These are phyloP conservation scores for Didymella arachidicola DNA, from an alignment of 2,329 filamentous ascomycete species.

Conservation along the genomic window DNA sequence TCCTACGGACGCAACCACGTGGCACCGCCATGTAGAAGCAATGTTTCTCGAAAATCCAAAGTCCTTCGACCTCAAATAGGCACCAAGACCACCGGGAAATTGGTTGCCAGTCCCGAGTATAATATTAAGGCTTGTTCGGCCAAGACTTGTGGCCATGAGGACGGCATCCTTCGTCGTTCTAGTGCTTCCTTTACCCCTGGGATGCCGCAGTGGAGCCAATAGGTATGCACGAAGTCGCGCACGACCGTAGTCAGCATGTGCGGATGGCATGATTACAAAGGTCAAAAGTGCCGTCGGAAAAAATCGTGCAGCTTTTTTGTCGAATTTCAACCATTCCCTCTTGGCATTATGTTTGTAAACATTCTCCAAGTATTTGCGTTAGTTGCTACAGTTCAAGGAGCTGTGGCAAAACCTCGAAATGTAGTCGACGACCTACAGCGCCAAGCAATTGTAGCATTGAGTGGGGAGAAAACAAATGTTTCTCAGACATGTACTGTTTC, in stretches of 20 bases:
- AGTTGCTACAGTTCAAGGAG: slow-evolving; percentile 15
- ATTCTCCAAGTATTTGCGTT: slow-evolving; percentile 20
- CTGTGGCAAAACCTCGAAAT: slow-evolving; percentile 18
- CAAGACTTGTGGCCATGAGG: not conserved
- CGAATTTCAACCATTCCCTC: not conserved
- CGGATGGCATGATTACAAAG: not conserved
- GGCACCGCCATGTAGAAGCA: not conserved
- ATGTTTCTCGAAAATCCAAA: not conserved
- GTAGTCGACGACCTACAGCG: slow-evolving; percentile 24
- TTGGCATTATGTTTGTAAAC: not conserved
- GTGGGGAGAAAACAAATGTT: slow-evolving; percentile 15
- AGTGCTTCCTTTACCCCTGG: not conserved
- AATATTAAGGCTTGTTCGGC: not conserved
- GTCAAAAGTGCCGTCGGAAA: not conserved
- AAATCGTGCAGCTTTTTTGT: not conserved
- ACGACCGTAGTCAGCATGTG: not conserved
- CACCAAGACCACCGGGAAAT: not conserved
- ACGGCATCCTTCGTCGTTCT: slow-evolving; percentile 6
- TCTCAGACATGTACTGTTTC: slow-evolving; percentile 17
- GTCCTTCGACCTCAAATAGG: not conserved
- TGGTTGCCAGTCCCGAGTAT: not conserved
- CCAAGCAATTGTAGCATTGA: slow-evolving; percentile 23
- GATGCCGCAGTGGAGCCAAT: not conserved
- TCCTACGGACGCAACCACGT: no score
- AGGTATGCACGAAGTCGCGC: slow-evolving; percentile 1